Base-by-base conservation (phyloP, 2,329 filamentous ascomycete species). In the Laburnicola sp. region DNA sequence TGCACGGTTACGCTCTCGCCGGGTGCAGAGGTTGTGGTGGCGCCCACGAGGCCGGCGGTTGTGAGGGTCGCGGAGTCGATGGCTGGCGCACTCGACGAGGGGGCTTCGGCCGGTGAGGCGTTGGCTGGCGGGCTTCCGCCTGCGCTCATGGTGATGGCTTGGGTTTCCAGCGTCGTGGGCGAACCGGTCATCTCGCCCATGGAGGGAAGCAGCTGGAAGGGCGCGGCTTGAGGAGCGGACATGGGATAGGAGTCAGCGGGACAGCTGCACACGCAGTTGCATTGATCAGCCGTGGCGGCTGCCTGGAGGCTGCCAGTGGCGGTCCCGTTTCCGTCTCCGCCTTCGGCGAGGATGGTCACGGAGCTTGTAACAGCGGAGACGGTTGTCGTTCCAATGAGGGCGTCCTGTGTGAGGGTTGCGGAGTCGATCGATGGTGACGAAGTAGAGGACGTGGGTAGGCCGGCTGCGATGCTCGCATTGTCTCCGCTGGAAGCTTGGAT, bases 221-320 rank as follows among this genome's bases (percentile, higher is more conserved):
- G 58, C 8, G 58, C 63, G 1, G 66, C 59, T 26, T 54, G 50
- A 0, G 66, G 63, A 10, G 64, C 58, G 1, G 51, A 37, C 66
- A 71, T 71, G 16, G 69, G 67, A 51, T 69, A 70, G 5, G 61
- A 56, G 5, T 60, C 63, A 1, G 58, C 58, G 2, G 67, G 67
- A 48, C 69, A 71, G 31, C 50, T 36, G 47, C 68, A 72, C n/a
- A 59, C 51, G 45, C 69, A 72, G 27, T 53, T 59, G 43, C 69
- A 71, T 6, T 57, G 55, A 16, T n/a, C 46, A 2, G 38, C 51
- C 9, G 53, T 54, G 26, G 50, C 58, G 6, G 62, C 56, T 9
- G 48, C 43, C 40, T 34, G 40, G 22, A 35, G 11, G 31, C 27
- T 34, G 30, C 32, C 50, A 2, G 40, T 23, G 6, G 37, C 32